Conservation (phyloP, 129 eudicot genomes). For the Saussurea involucrata region DNA sequence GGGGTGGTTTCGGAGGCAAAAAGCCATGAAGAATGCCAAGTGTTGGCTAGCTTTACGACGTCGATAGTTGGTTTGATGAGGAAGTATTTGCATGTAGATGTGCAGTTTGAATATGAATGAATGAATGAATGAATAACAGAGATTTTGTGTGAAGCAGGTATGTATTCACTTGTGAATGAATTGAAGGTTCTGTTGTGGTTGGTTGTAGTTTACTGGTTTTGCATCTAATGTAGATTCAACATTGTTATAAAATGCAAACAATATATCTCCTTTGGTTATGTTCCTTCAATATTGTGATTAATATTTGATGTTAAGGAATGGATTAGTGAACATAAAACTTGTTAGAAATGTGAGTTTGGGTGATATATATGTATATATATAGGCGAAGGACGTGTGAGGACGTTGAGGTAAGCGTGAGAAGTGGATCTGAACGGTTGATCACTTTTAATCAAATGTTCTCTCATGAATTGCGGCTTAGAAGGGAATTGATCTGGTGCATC, state of each 20-base stretch:
- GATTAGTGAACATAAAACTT: background rate
- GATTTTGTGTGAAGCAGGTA: slow-evolving; percentile 1
- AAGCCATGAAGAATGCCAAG: slow-evolving; percentile 74
- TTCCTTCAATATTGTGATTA: background rate
- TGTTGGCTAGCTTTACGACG: slow-evolving; percentile 67
- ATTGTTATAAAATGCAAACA: background rate
- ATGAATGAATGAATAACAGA: slow-evolving; percentile 36
- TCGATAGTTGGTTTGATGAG: slow-evolving; percentile 72
- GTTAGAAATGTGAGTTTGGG: background rate
- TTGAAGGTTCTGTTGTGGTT: background rate
- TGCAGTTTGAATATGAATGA: slow-evolving; percentile 73
- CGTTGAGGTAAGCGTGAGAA: no score
- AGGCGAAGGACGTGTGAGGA: no score
- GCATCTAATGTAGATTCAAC: background rate
- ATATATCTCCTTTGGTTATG: background rate
- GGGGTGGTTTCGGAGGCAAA: slow-evolving; percentile 86
- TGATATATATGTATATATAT: no score
- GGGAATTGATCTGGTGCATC: no score
- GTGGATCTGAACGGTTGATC: no score
- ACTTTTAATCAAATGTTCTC: no score
- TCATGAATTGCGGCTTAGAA: no score
- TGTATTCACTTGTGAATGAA: background rate
- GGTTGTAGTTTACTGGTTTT: background rate
- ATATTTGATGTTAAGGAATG: background rate
- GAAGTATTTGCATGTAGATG: slow-evolving; percentile 64